These are phyloP conservation scores for Aspergillus brunneoviolaceus DNA, from an alignment of 2,329 filamentous ascomycete genomes.

Conservation along the genomic window DNA sequence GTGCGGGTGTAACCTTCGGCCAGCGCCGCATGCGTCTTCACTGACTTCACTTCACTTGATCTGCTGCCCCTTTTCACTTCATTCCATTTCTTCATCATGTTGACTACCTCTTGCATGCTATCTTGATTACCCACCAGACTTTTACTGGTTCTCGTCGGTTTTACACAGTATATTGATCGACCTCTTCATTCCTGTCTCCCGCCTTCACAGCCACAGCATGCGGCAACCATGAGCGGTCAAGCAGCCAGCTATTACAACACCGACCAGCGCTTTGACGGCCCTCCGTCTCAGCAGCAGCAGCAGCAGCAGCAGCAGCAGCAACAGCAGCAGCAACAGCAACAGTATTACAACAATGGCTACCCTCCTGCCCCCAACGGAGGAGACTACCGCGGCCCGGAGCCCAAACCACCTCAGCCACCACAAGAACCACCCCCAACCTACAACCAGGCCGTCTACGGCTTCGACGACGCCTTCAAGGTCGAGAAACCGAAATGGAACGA, in stretches of 20 bases:
- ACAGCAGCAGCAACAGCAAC: conserved; percentile 21
- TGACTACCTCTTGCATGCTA: neutral
- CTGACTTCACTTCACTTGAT: neutral
- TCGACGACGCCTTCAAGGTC: conserved; percentile 80
- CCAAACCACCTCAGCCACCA: conserved; percentile 23
- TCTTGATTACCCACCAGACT: neutral
- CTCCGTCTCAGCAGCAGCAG: conserved; percentile 17
- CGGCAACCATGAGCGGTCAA: conserved; percentile 37
- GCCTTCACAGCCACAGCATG: neutral
- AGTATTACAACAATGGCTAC: conserved; percentile 19
- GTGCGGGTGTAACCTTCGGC: neutral
- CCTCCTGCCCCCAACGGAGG: conserved; percentile 10
- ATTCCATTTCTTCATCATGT: too few species aligned
- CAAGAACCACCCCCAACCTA: conserved; percentile 31
- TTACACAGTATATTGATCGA: too few species aligned
- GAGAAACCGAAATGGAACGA: conserved; percentile 87
- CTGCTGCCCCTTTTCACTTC: neutral
- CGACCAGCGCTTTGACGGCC: conserved; percentile 24
- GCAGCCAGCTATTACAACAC: conserved; percentile 39
- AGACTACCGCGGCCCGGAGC: conserved; percentile 16
- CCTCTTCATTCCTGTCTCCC: neutral
- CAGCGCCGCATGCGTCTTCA: neutral
- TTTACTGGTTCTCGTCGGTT: too few species aligned
- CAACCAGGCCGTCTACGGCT: conserved; percentile 48
- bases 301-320: conserved; percentile 19